phyloP scores from a whole-genome alignment of 495 filamentous ascomycete species.

The Terfezia boudieri region DNA sequence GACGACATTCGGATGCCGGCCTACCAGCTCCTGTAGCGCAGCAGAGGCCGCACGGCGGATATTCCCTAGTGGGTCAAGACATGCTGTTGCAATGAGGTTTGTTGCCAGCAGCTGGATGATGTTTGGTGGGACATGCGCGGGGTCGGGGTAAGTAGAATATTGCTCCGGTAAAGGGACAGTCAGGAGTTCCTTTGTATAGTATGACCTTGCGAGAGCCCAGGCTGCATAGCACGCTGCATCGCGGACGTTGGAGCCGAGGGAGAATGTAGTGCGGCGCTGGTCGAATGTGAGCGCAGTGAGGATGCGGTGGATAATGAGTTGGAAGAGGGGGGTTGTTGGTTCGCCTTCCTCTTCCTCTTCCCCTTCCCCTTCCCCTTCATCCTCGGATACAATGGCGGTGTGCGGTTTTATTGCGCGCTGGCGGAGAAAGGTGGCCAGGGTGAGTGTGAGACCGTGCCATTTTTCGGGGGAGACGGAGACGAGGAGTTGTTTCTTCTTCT shows the following conservation, averaged over 20 bases:
- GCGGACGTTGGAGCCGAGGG: constrained; percentile 78
- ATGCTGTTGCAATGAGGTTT: constrained; percentile 59
- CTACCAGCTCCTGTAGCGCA: constrained; percentile 82
- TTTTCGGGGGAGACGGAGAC: constrained; percentile 51
- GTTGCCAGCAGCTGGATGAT: constrained; percentile 57
- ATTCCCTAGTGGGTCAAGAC: constrained; percentile 75
- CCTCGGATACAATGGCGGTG: background rate
- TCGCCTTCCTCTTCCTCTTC: constrained; percentile 7
- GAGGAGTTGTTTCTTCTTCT: constrained; percentile 20
- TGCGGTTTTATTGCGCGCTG: constrained; percentile 14
- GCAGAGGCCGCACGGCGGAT: constrained; percentile 81
- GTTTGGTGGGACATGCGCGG: constrained; percentile 27
- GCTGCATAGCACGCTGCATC: constrained; percentile 92
- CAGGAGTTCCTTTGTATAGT: constrained; percentile 56
- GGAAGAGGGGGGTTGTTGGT: background rate
- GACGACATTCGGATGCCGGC: constrained; percentile 70
- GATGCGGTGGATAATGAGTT: constrained; percentile 4
- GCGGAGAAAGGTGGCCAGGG: constrained; percentile 32
- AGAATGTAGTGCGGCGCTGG: constrained; percentile 56
- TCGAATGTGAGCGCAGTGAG: constrained; percentile 45
- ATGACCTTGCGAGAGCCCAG: constrained; percentile 76
- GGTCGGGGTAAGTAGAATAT: constrained; percentile 33
- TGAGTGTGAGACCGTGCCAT: constrained; percentile 85
- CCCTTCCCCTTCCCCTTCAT: background rate
- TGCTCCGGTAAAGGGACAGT: constrained; percentile 26